Percentiles rank a stretch among this genome's conserved stretches.
Conservation (phyloP, 805 yeast species). For the Spathaspora gorwiae region DNA sequence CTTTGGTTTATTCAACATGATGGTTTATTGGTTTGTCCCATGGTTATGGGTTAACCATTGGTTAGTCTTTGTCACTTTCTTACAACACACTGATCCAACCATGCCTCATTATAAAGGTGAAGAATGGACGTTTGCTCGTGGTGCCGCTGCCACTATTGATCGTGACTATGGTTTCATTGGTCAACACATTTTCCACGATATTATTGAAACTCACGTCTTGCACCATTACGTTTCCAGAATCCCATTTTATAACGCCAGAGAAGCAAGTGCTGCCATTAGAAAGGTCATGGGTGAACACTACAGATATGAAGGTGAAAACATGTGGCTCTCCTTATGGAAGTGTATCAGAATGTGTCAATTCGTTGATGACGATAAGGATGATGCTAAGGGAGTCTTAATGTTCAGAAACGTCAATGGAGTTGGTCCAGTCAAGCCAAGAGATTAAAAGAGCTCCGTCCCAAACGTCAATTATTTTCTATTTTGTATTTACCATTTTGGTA, state of each 20-base stretch:
- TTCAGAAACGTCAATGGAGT: constrained; percentile 57
- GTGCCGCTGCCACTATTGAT: constrained; percentile 65
- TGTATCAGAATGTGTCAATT: constrained; percentile 62
- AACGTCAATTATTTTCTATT: too few relatives aligned
- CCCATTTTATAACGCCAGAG: constrained; percentile 53
- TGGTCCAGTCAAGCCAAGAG: constrained; percentile 36
- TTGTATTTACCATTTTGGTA: too few relatives aligned
- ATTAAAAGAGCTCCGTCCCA: constrained; percentile 6
- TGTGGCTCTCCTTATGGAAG: constrained; percentile 58
- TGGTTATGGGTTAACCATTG: constrained; percentile 60
- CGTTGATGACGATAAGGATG: constrained; percentile 57
- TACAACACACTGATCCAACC: constrained; percentile 58
- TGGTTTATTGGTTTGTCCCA: constrained; percentile 55
- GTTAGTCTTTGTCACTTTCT: constrained; percentile 59
- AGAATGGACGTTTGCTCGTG: constrained; percentile 62
- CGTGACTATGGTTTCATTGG: constrained; percentile 59
- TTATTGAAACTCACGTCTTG: constrained; percentile 54
- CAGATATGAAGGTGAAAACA: constrained; percentile 46
- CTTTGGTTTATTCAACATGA: constrained; percentile 47
- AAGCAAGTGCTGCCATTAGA: constrained; percentile 47
- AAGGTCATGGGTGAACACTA: constrained; percentile 52
- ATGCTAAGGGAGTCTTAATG: constrained; percentile 53
- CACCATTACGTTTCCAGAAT: constrained; percentile 54
- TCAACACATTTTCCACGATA: constrained; percentile 52
- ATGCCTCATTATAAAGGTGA: constrained; percentile 55